These are phyloP conservation scores for Aureobasidium sp. DNA, from an alignment of 2,329 filamentous ascomycete species.

Conservation along the genomic window DNA sequence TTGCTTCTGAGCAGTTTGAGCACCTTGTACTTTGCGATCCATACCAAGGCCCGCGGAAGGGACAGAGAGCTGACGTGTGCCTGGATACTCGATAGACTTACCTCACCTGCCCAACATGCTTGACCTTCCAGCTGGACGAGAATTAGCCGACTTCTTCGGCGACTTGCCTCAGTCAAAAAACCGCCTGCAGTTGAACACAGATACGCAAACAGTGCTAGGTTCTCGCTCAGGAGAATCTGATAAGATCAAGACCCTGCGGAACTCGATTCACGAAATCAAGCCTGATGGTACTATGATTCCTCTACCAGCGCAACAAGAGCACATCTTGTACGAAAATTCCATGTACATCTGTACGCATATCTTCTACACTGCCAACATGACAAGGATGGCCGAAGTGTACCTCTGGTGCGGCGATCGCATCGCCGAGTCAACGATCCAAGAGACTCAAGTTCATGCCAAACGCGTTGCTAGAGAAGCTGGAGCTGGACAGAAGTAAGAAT, in stretches of 20 bases:
- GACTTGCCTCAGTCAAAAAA: constrained; percentile 46
- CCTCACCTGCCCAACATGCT: background rate
- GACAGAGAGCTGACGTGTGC: constrained; percentile 9
- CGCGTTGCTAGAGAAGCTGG: constrained; percentile 63
- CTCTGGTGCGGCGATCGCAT: constrained; percentile 85
- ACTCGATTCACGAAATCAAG: constrained; percentile 69
- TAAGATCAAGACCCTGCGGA: constrained; percentile 63
- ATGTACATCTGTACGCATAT: constrained; percentile 84
- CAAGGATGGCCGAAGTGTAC: constrained; percentile 63
- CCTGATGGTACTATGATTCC: constrained; percentile 69
- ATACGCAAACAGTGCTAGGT: constrained; percentile 66
- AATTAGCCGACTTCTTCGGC: constrained; percentile 77
- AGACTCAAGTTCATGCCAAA: constrained; percentile 66
- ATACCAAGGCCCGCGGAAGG: background rate
- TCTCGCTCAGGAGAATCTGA: constrained; percentile 44
- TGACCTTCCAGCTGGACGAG: constrained; percentile 41
- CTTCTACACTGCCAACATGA: constrained; percentile 56
- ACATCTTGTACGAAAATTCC: constrained; percentile 78
- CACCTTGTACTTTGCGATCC: background rate
- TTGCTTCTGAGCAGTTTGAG: constrained; percentile 13
- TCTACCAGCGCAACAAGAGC: constrained; percentile 70
- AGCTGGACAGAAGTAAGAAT: constrained; percentile 6
- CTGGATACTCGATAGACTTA: constrained; percentile 6
- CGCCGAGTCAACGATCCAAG: constrained; percentile 57
- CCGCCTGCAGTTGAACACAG: constrained; percentile 61